Base-by-base conservation (phyloP, 768 basidiomycete species). In the Dioszegia aurantiaca region DNA sequence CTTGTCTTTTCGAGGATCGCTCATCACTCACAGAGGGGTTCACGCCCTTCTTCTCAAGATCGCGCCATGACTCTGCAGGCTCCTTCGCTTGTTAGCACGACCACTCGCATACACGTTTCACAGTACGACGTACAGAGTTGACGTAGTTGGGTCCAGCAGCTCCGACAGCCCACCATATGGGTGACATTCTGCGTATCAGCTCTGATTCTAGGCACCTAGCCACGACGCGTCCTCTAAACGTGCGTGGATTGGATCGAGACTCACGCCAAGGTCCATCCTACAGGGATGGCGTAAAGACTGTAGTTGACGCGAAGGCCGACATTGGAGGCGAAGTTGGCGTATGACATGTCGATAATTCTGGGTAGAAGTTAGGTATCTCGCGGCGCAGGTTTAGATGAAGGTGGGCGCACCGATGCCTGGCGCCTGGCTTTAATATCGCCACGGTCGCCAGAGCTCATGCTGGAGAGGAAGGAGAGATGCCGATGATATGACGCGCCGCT, bases 241-340 rank as follows among this genome's bases (percentile, higher is more conserved):
- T 39, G 39, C n/a, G 16, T 21, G 28, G n/a, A n/a, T n/a, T n/a
- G n/a, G n/a, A n/a, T n/a, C n/a, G n/a, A n/a, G 3, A 63, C 68
- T 51, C 17, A 69, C 68, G 45, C 61, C 3, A 71, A 21, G 9
- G 60, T 55, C 70, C 70, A 72, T 58, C 55, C 68, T 46, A 60
- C 65, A 0, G 70, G 70, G 9, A 69, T 56, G 11, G 65, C 63
- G 45, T 63, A 67, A 41, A 72, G 56, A 3, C 61, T 63, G 59
- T 66, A 66, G 55, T 72, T 72, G 64, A 57, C 48, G 14, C 56
- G 59, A 9, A 66, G 52, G 14, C 64, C 65, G 21, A 62, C 54
- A 1, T 61, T 58, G 9, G 62, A 59, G 40, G 59, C 56, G 45
- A 63, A 46, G 56, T 65, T 59, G 6, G 45, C 47, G 60, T 48